Evolutionary conservation across 306 rosid genomes (phyloP).

Genomic region (Vigna nakashimae): DNA sequence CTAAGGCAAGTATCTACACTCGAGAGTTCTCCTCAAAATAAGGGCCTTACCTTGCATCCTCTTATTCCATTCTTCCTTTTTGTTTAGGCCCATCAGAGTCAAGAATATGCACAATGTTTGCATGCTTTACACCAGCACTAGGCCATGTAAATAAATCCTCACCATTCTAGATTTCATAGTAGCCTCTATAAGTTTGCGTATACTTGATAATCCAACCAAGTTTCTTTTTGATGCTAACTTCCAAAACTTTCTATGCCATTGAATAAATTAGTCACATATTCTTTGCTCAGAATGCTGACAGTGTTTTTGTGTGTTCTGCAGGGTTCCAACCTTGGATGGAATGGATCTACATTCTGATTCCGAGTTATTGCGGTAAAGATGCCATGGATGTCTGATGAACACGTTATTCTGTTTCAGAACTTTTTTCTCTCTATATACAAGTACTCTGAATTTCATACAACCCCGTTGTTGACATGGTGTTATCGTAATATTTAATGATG

Average conservation of each 20-base stretch:
- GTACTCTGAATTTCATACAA: constrained; percentile 8
- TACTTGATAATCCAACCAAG: constrained; percentile 9
- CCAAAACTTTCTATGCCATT: not conserved
- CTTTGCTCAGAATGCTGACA: constrained; percentile 41
- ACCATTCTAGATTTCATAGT: constrained; percentile 17
- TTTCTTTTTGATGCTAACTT: constrained; percentile 6
- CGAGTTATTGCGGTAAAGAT: not conserved
- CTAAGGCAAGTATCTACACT: constrained; percentile 69
- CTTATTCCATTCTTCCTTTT: constrained; percentile 77
- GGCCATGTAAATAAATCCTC: constrained; percentile 71
- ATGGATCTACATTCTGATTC: constrained; percentile 70
- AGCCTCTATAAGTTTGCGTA: not conserved
- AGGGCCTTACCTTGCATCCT: constrained; percentile 54
- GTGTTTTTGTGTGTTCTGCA: constrained; percentile 47
- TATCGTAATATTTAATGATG: not conserved
- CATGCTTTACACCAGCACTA: constrained; percentile 98
- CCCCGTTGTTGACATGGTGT: constrained; percentile 16
- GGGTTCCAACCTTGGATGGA: constrained; percentile 89
- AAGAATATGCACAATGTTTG: constrained; percentile 94
- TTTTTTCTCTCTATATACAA: not conserved
- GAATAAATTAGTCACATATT: not conserved
- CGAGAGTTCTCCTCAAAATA: constrained; percentile 36
- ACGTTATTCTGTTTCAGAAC: constrained; percentile 2
- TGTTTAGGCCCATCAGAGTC: constrained; percentile 90
- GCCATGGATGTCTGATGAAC: not conserved